Base-by-base conservation (phyloP, 1,284 basidiomycete genomes). In the Papiliotrema flavescens region DNA sequence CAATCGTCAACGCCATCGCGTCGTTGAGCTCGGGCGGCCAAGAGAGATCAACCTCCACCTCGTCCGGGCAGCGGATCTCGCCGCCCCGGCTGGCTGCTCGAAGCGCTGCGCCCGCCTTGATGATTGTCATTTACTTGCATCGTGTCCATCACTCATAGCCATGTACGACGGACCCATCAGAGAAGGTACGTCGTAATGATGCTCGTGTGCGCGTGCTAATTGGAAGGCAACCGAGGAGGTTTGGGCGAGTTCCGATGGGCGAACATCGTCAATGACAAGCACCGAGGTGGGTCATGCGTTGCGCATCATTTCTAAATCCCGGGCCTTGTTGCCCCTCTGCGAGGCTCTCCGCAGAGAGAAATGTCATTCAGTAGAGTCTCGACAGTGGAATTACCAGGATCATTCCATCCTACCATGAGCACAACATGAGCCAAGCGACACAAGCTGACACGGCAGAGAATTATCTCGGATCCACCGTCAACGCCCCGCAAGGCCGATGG, bases 401-500 rank as follows among this genome's bases (percentile, higher is more conserved):
- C n/a, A n/a, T n/a, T n/a, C n/a, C n/a, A n/a, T n/a, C n/a, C n/a
- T n/a, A n/a, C n/a, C n/a, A n/a, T n/a, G n/a, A n/a, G n/a, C n/a
- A 17, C 32, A 9, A 8, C 23, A 49, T 36, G 14, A 28, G 7
- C 6, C 19, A 43, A 23, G 44, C 6, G 26, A 26, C n/a, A 39
- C 39, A 28, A 39, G n/a, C 19, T 28, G 24, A 37, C 34, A 9
- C 22, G 8, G 7, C 46, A 58, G 73, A 92, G 85, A 87, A 93
- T 74, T 94, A 94, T 71, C 84, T 95, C 1, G 91, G 91, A 4
- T 88, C 91, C 67, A 90, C 90, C 59, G 85, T 94, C 75, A 92
- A 94, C 66, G 91, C 90, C 1, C 91, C 91, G 0, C 89, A 89
- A 2, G 91, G 92, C 3, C 80, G 92, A 59, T 95, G 91, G 91